These are phyloP conservation scores for Penicillium samsonianum DNA, from an alignment of 495 filamentous ascomycete species.

Conservation along the genomic window DNA sequence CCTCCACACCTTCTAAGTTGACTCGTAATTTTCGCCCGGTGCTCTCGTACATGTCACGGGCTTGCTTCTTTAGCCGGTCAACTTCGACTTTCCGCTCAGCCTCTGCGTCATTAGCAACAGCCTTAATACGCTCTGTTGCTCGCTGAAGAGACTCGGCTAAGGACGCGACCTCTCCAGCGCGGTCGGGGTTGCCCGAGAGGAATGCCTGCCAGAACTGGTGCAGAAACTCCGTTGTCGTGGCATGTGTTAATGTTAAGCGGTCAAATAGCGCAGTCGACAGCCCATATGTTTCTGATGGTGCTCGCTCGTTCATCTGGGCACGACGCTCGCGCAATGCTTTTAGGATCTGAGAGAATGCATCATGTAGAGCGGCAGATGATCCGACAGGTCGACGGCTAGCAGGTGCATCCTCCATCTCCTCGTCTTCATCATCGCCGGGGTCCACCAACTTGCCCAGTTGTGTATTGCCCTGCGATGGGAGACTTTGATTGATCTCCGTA, in stretches of 20 bases:
- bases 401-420: constrained; percentile 53
- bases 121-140: constrained; percentile 75
- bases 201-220: constrained; percentile 93
- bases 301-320: constrained; percentile 33
- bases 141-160: constrained; percentile 75
- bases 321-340: constrained; percentile 47
- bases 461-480: constrained; percentile 58
- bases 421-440: constrained; percentile 59
- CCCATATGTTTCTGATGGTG: constrained; percentile 54
- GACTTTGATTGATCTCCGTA: constrained; percentile 54
- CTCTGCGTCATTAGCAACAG: constrained; percentile 80
- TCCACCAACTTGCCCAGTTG: constrained; percentile 51
- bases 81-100: constrained; percentile 61
- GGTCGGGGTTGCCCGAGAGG: constrained; percentile 75
- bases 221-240: constrained; percentile 91
- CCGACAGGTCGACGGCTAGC: constrained; percentile 33
- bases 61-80: constrained; percentile 63
- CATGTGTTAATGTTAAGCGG: constrained; percentile 78
- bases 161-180: constrained; percentile 72
- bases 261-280: constrained; percentile 68
- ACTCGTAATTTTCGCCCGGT: constrained; percentile 70
- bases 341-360: constrained; percentile 46
- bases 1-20: constrained; percentile 63
- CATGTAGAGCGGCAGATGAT: constrained; percentile 38
- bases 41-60: constrained; percentile 62